phyloP scores from a whole-genome alignment of 768 basidiomycete genomes.

The Postia placenta region DNA sequence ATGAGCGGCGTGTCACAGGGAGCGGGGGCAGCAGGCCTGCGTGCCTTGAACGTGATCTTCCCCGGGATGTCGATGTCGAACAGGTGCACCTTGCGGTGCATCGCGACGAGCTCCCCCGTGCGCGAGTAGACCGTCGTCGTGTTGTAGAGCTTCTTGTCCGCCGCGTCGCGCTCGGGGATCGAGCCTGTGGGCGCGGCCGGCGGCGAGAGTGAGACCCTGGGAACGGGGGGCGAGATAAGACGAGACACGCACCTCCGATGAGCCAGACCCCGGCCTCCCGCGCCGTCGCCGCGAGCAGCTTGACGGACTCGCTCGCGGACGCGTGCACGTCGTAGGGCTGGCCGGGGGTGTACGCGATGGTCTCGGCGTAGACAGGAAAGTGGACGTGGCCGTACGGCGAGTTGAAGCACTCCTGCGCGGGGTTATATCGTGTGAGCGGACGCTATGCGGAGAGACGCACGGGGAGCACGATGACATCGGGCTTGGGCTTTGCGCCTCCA shows the following conservation, averaged over 20 bases:
- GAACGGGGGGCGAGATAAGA: not conserved
- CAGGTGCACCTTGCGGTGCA: constrained; percentile 91
- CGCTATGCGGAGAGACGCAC: constrained; percentile 34
- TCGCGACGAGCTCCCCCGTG: constrained; percentile 76
- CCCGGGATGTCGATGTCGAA: constrained; percentile 98
- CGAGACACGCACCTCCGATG: constrained; percentile 65
- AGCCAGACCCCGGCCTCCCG: constrained; percentile 79
- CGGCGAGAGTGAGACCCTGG: not conserved
- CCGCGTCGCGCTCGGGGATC: constrained; percentile 77
- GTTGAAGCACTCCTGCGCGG: constrained; percentile 76
- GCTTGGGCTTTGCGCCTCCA: constrained; percentile 40
- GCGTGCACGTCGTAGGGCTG: constrained; percentile 48
- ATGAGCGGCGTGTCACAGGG: not conserved
- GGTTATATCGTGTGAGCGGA: constrained; percentile 1
- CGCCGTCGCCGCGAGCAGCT: constrained; percentile 75
- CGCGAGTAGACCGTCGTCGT: constrained; percentile 87
- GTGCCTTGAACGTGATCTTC: constrained; percentile 82
- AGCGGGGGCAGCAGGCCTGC: not conserved
- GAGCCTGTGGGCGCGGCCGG: constrained; percentile 49
- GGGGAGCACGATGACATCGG: constrained; percentile 80
- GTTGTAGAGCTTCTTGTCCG: constrained; percentile 75
- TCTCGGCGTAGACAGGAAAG: constrained; percentile 83
- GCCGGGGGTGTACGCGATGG: constrained; percentile 56
- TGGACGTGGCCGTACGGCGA: constrained; percentile 76
- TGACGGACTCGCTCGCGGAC: constrained; percentile 69